These are phyloP conservation scores for Hypoxylon sp. DNA, from an alignment of 2,329 filamentous ascomycete genomes.

Conservation along the genomic window DNA sequence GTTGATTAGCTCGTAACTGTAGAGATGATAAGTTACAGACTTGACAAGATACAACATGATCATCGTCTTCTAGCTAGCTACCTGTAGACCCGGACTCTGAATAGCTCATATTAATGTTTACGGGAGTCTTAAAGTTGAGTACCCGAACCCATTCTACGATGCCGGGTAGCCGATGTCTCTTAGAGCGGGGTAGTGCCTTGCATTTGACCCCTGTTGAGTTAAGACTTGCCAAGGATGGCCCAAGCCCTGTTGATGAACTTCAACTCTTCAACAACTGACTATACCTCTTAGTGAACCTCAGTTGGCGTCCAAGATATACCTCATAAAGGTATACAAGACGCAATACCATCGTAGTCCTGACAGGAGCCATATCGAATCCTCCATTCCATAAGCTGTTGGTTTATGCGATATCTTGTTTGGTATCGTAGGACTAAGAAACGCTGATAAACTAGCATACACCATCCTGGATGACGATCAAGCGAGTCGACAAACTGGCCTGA, in stretches of 20 bases:
- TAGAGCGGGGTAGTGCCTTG: conserved; percentile 12
- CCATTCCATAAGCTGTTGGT: neutral
- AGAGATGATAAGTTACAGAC: conserved; percentile 1
- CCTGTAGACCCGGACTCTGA: no score
- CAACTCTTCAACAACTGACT: conserved; percentile 6
- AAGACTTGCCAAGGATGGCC: conserved; percentile 34
- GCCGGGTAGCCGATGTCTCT: conserved; percentile 14
- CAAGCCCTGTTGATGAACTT: conserved; percentile 8
- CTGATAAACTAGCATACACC: conserved; percentile 9
- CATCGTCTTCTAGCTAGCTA: no score
- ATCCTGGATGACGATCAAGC: conserved; percentile 43
- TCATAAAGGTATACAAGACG: neutral
- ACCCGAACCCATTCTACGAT: conserved; percentile 32
- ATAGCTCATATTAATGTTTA: conserved; percentile 1
- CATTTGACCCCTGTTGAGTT: conserved; percentile 22
- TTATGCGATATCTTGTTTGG: conserved; percentile 6
- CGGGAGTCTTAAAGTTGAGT: conserved; percentile 14
- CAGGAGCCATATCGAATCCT: neutral
- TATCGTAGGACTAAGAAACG: conserved; percentile 19
- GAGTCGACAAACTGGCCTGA: conserved; percentile 23
- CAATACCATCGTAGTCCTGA: neutral
- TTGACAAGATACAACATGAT: no score
- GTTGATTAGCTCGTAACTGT: neutral
- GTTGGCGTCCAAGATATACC: neutral
- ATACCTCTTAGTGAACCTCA: neutral